Conservation (phyloP, 768 basidiomycete genomes). For the Leucocoprinus leucothites region DNA sequence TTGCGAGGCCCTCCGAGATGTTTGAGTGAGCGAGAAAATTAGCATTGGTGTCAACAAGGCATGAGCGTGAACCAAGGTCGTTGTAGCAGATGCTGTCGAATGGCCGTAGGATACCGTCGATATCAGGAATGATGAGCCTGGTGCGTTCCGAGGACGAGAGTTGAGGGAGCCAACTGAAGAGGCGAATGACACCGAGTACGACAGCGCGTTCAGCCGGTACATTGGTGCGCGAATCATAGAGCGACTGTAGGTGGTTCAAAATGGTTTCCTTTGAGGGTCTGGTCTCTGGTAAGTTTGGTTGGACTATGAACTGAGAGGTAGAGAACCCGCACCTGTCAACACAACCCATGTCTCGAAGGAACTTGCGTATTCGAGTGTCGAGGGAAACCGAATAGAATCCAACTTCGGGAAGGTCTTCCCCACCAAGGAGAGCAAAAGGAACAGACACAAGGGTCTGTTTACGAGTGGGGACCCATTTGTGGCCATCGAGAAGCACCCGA, state of each 20-base stretch:
- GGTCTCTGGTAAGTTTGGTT: neutral
- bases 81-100: slow-evolving; percentile 33
- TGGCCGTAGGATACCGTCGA: slow-evolving; percentile 21
- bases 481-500: slow-evolving; percentile 13
- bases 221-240: neutral
- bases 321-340: slow-evolving; percentile 27
- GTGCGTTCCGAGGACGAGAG: slow-evolving; percentile 18
- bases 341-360: slow-evolving; percentile 37
- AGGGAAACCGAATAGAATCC: slow-evolving; percentile 26
- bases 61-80: slow-evolving; percentile 33
- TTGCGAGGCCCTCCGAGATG: slow-evolving; percentile 29
- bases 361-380: slow-evolving; percentile 13
- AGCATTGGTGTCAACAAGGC: slow-evolving; percentile 18
- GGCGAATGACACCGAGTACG: neutral
- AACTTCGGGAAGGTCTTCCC: slow-evolving; percentile 15
- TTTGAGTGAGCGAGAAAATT: slow-evolving; percentile 26
- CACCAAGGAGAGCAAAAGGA: slow-evolving; percentile 21
- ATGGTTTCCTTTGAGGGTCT: slow-evolving; percentile 31
- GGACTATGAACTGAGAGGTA: neutral
- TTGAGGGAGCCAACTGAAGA: slow-evolving; percentile 2
- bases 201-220: neutral
- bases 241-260: slow-evolving; percentile 20
- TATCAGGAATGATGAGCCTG: slow-evolving; percentile 34
- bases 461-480: slow-evolving; percentile 34
- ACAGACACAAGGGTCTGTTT: slow-evolving; percentile 15